Evolutionary conservation across 306 rosid genomes (phyloP), one percentile per base, ranked within the genome.

Genomic region (Inga leiocalycina): DNA sequence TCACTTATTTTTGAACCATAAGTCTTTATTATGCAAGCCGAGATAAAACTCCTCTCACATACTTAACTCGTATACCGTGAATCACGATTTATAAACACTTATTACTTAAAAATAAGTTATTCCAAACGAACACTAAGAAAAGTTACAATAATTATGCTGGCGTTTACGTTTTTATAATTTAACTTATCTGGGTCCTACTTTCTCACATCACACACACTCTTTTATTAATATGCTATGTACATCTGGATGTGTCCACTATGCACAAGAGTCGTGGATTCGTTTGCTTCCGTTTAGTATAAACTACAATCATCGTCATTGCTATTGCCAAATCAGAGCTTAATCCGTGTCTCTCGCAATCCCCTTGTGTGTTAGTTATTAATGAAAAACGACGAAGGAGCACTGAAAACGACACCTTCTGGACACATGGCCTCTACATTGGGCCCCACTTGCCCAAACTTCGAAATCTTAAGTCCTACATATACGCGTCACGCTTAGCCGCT

Each of bases 391-490:
- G 0, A 4, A 1, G 14, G 10, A 24, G 46, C 69, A 37, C 2
- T 2, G 70, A 79, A 72, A 79, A n/a, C 17, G 4, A 71, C 61
- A 57, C 30, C 30, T 17, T 8, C 19, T 45, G 1, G 66, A 57
- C 85, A 80, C 34, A 83, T 81, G 87, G 81, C 83, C 39, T 20
- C 83, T 2, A 12, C 2, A 20, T 59, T 62, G 75, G 24, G 24
- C 62, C 71, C 66, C 22, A 71, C 22, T 48, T 35, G 32, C 65
- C 27, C 75, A 64, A 13, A 66, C 10, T 34, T 16, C 19, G 82
- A 77, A 71, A 80, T 8, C 6, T 14, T 17, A 1, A 62, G 75
- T 72, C 69, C 13, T 2, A n/a, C 62, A 1, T 20, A 8, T 85
- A 86, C 80, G 77, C 56, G 80, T 79, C 68, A 61, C 64, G 24